These are phyloP conservation scores for Entomortierella parvispora DNA, from an alignment of 192 early-diverging fungal species.

Conservation along the genomic window DNA sequence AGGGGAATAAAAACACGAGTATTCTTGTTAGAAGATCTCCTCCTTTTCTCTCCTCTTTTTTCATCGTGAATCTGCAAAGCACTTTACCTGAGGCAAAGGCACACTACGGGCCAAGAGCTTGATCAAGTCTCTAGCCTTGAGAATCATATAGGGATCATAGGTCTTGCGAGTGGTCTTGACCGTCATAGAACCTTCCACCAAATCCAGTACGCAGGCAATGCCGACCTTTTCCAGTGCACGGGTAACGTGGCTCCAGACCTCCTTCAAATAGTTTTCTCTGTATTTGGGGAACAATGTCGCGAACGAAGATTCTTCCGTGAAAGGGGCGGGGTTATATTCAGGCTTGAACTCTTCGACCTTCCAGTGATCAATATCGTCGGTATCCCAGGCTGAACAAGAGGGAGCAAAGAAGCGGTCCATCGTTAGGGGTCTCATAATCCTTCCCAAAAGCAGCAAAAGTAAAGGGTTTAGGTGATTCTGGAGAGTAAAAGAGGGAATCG, in stretches of 20 bases:
- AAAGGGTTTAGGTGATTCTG: background rate
- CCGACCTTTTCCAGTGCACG: conserved; percentile 83
- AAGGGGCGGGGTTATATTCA: conserved; percentile 74
- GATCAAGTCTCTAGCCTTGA: conserved; percentile 95
- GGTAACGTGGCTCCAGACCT: conserved; percentile 92
- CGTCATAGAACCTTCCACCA: conserved; percentile 98
- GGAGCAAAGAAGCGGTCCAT: background rate
- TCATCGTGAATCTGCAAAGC: too few species aligned
- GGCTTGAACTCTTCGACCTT: conserved; percentile 88
- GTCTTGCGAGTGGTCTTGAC: conserved; percentile 97
- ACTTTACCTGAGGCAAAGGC: conserved; percentile 84
- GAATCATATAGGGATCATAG: conserved; percentile 92
- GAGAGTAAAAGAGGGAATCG: background rate
- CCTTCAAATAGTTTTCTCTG: conserved; percentile 91
- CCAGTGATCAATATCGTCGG: conserved; percentile 94
- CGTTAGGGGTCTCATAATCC: background rate
- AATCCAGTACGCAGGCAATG: conserved; percentile 88
- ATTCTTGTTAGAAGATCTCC: too few species aligned
- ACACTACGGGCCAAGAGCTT: conserved; percentile 95
- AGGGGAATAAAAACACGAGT: background rate
- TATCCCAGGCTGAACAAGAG: conserved; percentile 78
- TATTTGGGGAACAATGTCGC: conserved; percentile 99
- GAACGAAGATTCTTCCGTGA: conserved; percentile 96
- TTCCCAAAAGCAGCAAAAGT: background rate
- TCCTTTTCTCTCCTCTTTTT: too few species aligned